phyloP scores from a whole-genome alignment of 106 monocot species.

The Acorus calamus region DNA sequence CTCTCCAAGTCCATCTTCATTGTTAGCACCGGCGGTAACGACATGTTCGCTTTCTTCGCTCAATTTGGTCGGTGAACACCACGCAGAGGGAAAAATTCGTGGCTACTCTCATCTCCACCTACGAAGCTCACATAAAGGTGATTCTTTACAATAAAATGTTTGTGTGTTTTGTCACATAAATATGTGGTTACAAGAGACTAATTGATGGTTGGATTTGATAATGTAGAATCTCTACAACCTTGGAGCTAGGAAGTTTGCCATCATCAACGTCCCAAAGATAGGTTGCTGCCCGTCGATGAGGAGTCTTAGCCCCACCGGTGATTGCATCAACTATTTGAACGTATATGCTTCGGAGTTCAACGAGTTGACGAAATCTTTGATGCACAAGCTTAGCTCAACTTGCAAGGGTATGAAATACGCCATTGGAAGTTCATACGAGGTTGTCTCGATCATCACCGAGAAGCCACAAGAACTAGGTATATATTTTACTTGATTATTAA shows the following conservation, averaged over 20 bases:
- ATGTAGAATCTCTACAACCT: constrained; percentile 11
- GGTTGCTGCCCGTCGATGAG: constrained; percentile 17
- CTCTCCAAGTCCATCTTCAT: constrained; percentile 25
- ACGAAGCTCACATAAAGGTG: constrained; percentile 9
- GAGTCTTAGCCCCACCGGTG: background rate
- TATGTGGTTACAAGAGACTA: too few relatives aligned
- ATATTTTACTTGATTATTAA: background rate
- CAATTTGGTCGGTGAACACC: background rate
- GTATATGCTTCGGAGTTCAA: constrained; percentile 12
- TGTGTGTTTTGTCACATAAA: too few relatives aligned
- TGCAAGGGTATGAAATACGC: constrained; percentile 14
- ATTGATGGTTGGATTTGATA: background rate
- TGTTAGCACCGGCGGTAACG: constrained; percentile 33
- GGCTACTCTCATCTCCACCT: constrained; percentile 10
- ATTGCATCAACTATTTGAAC: constrained; percentile 10
- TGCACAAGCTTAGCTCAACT: constrained; percentile 1
- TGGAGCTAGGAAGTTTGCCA: constrained; percentile 17
- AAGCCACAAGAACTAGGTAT: constrained; percentile 10
- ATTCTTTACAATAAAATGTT: background rate
- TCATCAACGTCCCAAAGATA: constrained; percentile 3
- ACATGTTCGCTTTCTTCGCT: constrained; percentile 15
- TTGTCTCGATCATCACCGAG: background rate
- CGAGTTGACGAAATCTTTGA: background rate
- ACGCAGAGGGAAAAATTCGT: constrained; percentile 3
- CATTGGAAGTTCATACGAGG: constrained; percentile 7